Evolutionary conservation across 2,329 filamentous ascomycete genomes (phyloP).

Genomic region (Alternaria angustiovoidea): DNA sequence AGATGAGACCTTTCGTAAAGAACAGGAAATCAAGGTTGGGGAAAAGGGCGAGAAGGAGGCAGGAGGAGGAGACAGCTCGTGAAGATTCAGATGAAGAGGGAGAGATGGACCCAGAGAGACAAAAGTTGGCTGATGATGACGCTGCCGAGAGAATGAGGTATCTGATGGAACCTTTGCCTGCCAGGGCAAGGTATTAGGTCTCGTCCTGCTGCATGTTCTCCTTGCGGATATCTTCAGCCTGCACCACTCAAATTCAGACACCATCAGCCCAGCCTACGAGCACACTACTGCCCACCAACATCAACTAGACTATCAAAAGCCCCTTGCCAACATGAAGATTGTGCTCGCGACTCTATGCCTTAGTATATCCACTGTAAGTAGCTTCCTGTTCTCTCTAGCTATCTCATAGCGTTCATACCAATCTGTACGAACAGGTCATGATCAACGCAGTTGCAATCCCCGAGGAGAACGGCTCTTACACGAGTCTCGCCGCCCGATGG

Average conservation of each 20-base stretch:
- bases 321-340: no score
- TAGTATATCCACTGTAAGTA: no score
- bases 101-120: not conserved
- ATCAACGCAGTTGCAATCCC: not conserved
- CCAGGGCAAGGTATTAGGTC: not conserved
- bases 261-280: no score
- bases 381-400: no score
- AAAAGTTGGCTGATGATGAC: not conserved
- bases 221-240: not conserved
- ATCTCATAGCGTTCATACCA: no score
- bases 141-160: not conserved
- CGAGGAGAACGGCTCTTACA: not conserved
- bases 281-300: no score
- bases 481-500: not conserved
- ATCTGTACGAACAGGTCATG: no score
- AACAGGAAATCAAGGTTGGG: no score
- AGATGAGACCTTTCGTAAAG: not conserved
- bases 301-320: no score
- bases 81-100: not conserved
- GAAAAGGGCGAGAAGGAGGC: not conserved
- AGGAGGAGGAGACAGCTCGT: not conserved
- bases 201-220: no score
- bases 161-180: not conserved
- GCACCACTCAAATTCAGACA: not conserved
- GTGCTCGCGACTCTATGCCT: no score